A percentile compares a stretch with the other conserved stretches of the same genome.
Conservation (phyloP, 2,329 filamentous ascomycete genomes). For the Colletotrichum echinochloae region DNA sequence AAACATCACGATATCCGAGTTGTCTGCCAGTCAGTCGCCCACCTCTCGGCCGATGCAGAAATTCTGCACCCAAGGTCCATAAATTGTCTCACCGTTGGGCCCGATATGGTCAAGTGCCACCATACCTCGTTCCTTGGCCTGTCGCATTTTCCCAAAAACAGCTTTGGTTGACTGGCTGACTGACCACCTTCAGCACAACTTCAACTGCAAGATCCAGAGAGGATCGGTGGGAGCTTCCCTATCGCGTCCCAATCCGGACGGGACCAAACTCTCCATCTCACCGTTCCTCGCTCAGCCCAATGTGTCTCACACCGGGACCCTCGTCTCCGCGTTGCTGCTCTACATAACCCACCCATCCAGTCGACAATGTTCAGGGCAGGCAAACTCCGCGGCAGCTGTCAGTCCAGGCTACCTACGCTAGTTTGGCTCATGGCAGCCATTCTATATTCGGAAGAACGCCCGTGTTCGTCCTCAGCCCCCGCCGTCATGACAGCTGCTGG, state of each 20-base stretch:
- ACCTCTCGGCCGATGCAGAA: slow-evolving; percentile 7
- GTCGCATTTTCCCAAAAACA: not conserved
- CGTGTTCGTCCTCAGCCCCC: slow-evolving; percentile 20
- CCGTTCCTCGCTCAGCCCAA: slow-evolving; percentile 22
- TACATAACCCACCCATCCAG: not conserved
- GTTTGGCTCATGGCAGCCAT: slow-evolving; percentile 16
- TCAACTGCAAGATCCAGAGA: not conserved
- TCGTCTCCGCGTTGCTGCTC: slow-evolving; percentile 7
- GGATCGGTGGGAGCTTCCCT: not conserved
- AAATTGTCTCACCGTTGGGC: slow-evolving; percentile 15
- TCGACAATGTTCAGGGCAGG: slow-evolving; percentile 19
- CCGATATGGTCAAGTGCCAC: slow-evolving; percentile 21
- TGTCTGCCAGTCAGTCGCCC: slow-evolving; percentile 5
- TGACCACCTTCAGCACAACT: slow-evolving; percentile 1
- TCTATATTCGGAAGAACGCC: slow-evolving; percentile 20
- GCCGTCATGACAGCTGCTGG: slow-evolving; percentile 36
- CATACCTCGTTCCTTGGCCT: slow-evolving; percentile 23
- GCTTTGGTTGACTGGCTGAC: slow-evolving; percentile 16
- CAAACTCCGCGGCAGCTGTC: slow-evolving; percentile 16
- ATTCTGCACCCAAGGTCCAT: slow-evolving; percentile 23
- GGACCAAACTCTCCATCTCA: slow-evolving; percentile 13
- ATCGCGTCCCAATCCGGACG: slow-evolving; percentile 27
- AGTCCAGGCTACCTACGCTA: not conserved
- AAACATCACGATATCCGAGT: not conserved
- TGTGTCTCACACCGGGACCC: slow-evolving; percentile 23